phyloP scores from a whole-genome alignment of 345 rosid species.

The Linum usitatissimum region DNA sequence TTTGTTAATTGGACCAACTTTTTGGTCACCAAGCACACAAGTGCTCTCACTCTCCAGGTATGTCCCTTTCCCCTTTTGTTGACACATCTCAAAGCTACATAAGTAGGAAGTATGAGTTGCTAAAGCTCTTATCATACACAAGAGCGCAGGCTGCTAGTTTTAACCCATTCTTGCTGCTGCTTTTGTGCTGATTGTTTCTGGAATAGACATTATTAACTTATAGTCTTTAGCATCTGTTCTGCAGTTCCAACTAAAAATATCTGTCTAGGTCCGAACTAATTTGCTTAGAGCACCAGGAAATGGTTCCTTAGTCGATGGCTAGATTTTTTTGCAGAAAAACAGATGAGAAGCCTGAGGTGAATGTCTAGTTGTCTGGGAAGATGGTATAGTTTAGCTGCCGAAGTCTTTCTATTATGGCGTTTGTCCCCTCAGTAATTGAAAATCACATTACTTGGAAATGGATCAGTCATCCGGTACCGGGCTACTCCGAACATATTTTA shows the following conservation, averaged over 20 bases:
- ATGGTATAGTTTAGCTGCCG: too few relatives aligned
- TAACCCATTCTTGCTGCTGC: too few relatives aligned
- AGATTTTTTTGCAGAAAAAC: too few relatives aligned
- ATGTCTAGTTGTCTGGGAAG: too few relatives aligned
- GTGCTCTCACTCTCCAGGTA: constrained; percentile 52
- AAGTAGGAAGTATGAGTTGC: not conserved
- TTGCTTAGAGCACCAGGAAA: not conserved
- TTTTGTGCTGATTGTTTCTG: too few relatives aligned
- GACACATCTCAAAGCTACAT: not conserved
- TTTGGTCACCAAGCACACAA: constrained; percentile 48
- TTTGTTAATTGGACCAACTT: constrained; percentile 50
- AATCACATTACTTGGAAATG: too few relatives aligned
- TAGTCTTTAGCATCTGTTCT: not conserved
- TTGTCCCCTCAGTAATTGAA: not conserved
- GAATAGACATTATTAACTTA: too few relatives aligned
- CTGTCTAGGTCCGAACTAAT: not conserved
- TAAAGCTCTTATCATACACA: not conserved
- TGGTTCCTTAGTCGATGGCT: too few relatives aligned
- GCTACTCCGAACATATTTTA: too few relatives aligned
- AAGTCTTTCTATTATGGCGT: not conserved
- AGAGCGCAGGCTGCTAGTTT: not conserved
- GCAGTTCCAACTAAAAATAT: not conserved
- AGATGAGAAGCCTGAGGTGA: too few relatives aligned
- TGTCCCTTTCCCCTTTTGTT: not conserved
- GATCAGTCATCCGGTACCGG: too few relatives aligned